These are phyloP conservation scores for Helminthosporium solani DNA, from an alignment of 2,329 filamentous ascomycete species.

Conservation along the genomic window DNA sequence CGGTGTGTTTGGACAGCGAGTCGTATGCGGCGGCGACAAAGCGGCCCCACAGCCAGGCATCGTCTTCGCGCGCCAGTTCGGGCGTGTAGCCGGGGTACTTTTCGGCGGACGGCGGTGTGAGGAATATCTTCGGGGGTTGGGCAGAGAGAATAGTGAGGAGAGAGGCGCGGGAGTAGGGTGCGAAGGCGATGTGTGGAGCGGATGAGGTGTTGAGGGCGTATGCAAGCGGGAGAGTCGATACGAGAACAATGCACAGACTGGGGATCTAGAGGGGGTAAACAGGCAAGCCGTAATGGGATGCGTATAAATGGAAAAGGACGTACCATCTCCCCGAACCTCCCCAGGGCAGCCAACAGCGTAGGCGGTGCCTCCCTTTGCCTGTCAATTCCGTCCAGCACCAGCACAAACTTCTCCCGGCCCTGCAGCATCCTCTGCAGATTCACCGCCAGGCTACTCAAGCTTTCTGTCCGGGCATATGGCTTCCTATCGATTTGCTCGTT, in stretches of 20 bases:
- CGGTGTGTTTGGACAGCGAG: conserved; percentile 75
- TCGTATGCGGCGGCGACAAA: conserved; percentile 88
- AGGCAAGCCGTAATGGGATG: neutral
- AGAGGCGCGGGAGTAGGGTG: conserved; percentile 78
- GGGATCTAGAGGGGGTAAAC: conserved; percentile 62
- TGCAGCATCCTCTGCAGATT: conserved; percentile 67
- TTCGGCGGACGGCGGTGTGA: conserved; percentile 36
- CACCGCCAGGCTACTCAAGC: conserved; percentile 72
- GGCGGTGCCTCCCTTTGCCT: conserved; percentile 75
- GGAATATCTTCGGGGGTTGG: conserved; percentile 50
- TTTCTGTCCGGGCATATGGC: conserved; percentile 70
- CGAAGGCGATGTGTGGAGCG: conserved; percentile 77
- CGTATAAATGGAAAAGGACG: conserved; percentile 30
- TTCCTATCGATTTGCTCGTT: conserved; percentile 40
- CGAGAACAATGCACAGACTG: conserved; percentile 72
- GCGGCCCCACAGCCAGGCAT: conserved; percentile 71
- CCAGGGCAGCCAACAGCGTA: conserved; percentile 78
- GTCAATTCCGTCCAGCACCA: conserved; percentile 89
- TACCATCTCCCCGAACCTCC: conserved; percentile 78
- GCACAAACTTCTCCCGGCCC: conserved; percentile 63
- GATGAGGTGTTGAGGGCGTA: conserved; percentile 69
- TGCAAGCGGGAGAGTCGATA: conserved; percentile 70
- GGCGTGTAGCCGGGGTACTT: conserved; percentile 50
- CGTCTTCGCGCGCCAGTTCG: conserved; percentile 56
- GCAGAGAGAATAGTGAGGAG: conserved; percentile 71